These are phyloP conservation scores for Colletotrichum zoysiae DNA, from an alignment of 2,329 filamentous ascomycete genomes.

Conservation along the genomic window DNA sequence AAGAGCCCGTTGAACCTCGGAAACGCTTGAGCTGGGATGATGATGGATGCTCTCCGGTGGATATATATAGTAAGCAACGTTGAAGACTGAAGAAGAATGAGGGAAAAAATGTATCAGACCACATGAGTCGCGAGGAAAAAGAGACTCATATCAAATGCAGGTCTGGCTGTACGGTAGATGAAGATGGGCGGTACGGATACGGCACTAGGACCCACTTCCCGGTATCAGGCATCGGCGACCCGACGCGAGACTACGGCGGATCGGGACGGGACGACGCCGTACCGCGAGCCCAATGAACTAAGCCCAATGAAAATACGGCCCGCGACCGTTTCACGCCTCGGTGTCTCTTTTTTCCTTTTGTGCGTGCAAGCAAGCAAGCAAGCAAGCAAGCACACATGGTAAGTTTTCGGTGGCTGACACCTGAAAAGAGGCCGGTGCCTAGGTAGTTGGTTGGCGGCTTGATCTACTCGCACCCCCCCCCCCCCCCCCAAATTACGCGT, in stretches of 20 bases:
- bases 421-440: neutral
- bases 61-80: neutral
- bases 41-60: neutral
- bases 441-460: neutral
- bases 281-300: constrained; percentile 7
- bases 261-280: constrained; percentile 22
- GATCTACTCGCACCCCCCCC: constrained; percentile 23
- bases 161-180: neutral
- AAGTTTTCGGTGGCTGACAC: neutral
- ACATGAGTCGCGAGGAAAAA: neutral
- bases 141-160: neutral
- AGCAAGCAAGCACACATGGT: too few species aligned
- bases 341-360: neutral
- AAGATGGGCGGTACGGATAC: neutral
- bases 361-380: neutral
- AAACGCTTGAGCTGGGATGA: constrained; percentile 45
- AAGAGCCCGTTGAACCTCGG: constrained; percentile 74
- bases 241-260: constrained; percentile 15
- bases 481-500: neutral
- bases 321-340: neutral
- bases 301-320: constrained; percentile 10
- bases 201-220: constrained; percentile 6
- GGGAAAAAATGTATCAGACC: neutral
- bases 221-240: neutral
- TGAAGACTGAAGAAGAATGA: neutral